phyloP scores from a whole-genome alignment of 106 monocot genomes.

The Xerophyta viscosa region DNA sequence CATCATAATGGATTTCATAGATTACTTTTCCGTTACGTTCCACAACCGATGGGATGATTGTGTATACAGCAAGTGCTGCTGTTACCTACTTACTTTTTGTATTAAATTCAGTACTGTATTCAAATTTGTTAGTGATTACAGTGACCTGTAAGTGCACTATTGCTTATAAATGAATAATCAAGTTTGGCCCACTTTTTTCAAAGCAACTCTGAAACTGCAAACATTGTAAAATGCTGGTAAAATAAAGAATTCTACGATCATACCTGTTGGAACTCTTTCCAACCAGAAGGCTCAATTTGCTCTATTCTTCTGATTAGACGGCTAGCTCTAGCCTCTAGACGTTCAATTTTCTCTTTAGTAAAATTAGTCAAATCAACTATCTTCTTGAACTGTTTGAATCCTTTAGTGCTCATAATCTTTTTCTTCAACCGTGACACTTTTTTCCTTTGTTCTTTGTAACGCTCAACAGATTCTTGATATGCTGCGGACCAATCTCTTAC shows the following conservation, averaged over 20 bases:
- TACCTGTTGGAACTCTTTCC: conserved; percentile 99
- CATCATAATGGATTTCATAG: too few relatives aligned
- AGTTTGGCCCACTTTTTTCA: too few relatives aligned
- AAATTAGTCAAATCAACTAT: conserved; percentile 59
- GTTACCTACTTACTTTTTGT: too few relatives aligned
- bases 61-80: too few relatives aligned
- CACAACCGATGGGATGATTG: too few relatives aligned
- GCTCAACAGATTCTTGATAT: conserved; percentile 58
- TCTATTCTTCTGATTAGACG: conserved; percentile 61
- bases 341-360: conserved; percentile 81
- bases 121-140: too few relatives aligned
- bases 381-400: conserved; percentile 77
- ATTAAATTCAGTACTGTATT: too few relatives aligned
- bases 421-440: conserved; percentile 83
- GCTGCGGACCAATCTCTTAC: conserved; percentile 47
- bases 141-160: too few relatives aligned
- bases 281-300: conserved; percentile 97
- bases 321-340: conserved; percentile 57
- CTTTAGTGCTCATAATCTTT: conserved; percentile 57
- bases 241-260: not conserved
- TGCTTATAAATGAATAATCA: too few relatives aligned
- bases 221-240: not conserved
- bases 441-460: conserved; percentile 64
- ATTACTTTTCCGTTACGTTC: too few relatives aligned
- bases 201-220: too few relatives aligned